A percentile compares a stretch with the other conserved stretches of the same genome.
Conservation (phyloP, 1,284 basidiomycete species). For the Fomitopsis pinicola region DNA sequence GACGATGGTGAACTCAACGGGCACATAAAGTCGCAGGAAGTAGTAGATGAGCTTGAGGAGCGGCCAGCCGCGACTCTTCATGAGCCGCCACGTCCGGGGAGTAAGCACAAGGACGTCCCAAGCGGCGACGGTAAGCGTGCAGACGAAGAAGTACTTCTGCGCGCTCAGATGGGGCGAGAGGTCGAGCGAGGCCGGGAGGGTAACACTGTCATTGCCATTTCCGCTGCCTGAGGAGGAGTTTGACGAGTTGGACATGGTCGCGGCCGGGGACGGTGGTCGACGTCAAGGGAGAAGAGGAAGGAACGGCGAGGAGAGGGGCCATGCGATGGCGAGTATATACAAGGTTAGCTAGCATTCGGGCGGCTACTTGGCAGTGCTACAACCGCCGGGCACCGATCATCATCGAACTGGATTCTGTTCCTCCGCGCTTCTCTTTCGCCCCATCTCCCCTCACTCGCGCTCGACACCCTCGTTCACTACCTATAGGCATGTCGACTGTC, state of each 20-base stretch:
- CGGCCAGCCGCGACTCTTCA: conserved; percentile 69
- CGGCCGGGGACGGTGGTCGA: neutral
- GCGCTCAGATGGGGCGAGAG: conserved; percentile 72
- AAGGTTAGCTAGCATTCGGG: neutral
- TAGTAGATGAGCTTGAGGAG: conserved; percentile 70
- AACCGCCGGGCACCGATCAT: neutral
- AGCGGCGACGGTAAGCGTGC: conserved; percentile 79
- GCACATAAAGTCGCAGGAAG: conserved; percentile 71
- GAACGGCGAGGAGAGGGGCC: neutral
- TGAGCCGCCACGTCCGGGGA: conserved; percentile 69
- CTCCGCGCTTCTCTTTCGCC: neutral
- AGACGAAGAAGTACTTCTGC: conserved; percentile 83
- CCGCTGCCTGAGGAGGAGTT: conserved; percentile 3
- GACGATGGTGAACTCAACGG: conserved; percentile 68
- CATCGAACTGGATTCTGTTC: neutral
- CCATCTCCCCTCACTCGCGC: neutral
- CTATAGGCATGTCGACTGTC: neutral
- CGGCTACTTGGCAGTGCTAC: conserved; percentile 2
- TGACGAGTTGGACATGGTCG: conserved; percentile 15
- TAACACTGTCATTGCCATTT: conserved; percentile 21
- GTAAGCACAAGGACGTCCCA: conserved; percentile 83
- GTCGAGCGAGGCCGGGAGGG: conserved; percentile 54
- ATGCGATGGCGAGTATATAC: conserved; percentile 4
- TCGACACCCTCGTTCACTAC: neutral
- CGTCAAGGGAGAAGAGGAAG: neutral